Base-by-base conservation (phyloP, 2,329 filamentous ascomycete genomes). In the Colletotrichum trifolii region DNA sequence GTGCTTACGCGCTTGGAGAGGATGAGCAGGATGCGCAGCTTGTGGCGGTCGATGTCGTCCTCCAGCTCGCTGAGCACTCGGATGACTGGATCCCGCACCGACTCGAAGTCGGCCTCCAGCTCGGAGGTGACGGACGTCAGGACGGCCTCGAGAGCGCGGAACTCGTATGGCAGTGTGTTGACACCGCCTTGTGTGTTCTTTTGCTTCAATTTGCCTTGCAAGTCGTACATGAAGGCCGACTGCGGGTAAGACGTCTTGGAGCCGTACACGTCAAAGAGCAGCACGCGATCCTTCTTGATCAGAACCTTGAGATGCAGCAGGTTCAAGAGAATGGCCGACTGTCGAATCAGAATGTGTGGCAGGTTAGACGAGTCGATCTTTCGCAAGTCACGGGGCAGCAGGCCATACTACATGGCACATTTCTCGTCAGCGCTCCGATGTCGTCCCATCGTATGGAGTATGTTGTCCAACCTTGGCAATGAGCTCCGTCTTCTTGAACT, bases 311-410 rank as follows among this genome's bases (percentile, higher is more conserved):
- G 88, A 77, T 99, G 96, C n/a, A 98, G 87, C 10, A 99, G 85
- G 74, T 98, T 99, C 71, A 99, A 91, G 2, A 99, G 85, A 68
- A 99, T 98, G 5, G 95, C 93, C 8, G 92, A 94, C 7, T 93
- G 94, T 39, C 96, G 93, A 69, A 99, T 90, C 69, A 98, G 89
- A 62, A 99, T 98, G 74, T 97, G 94, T 8, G 96, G 96, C 25
- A 99, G 87, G 66, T 96, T 92, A 64, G 93, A 97, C 12, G 94
- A 97, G 77, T 99, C 96, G 73, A 99, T 97, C 80, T 99, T 99
- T 72, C 96, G 92, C 61, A 99, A 83, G 82, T 99, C 96, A 67
- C 96, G 94, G 60, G 96, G 95, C 53, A 97, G 86, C 34, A 98
- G 86, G 46, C 94, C 94, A 75, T 97, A 97, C 92, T 95, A 70